phyloP scores from a whole-genome alignment of 1,139 yeast species.

The Debaryomyces robertsiae region DNA sequence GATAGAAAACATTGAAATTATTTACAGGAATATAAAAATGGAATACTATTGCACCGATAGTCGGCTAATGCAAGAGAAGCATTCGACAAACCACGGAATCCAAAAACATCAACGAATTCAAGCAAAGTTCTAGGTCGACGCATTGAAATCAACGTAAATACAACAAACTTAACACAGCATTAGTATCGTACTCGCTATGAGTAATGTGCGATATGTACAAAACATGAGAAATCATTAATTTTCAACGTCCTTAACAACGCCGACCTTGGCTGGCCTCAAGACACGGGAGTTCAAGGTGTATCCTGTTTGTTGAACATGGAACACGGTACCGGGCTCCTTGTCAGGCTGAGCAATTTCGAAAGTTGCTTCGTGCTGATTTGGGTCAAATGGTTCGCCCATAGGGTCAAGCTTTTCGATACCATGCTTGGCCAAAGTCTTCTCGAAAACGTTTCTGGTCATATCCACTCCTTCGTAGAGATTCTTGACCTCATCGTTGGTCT shows the following conservation, averaged over 20 bases:
- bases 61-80: too few species aligned
- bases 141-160: neutral
- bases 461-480: slow-evolving; percentile 86
- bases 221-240: slow-evolving; percentile 14
- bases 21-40: too few species aligned
- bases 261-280: slow-evolving; percentile 95
- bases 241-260: slow-evolving; percentile 67
- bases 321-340: slow-evolving; percentile 90
- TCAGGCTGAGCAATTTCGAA: slow-evolving; percentile 87
- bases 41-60: too few species aligned
- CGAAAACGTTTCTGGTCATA: slow-evolving; percentile 87
- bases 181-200: too few species aligned
- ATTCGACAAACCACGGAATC: too few species aligned
- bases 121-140: too few species aligned
- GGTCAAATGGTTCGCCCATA: slow-evolving; percentile 82
- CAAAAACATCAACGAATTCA: too few species aligned
- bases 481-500: slow-evolving; percentile 62
- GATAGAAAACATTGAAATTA: too few species aligned
- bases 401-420: slow-evolving; percentile 86
- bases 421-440: slow-evolving; percentile 77
- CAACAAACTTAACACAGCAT: slow-evolving; percentile 1
- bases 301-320: slow-evolving; percentile 92
- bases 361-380: slow-evolving; percentile 91
- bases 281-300: slow-evolving; percentile 85
- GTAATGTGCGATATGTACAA: slow-evolving; percentile 4